These are phyloP conservation scores for Flaveria brownii DNA, from an alignment of 129 eudicot genomes.

Conservation along the genomic window DNA sequence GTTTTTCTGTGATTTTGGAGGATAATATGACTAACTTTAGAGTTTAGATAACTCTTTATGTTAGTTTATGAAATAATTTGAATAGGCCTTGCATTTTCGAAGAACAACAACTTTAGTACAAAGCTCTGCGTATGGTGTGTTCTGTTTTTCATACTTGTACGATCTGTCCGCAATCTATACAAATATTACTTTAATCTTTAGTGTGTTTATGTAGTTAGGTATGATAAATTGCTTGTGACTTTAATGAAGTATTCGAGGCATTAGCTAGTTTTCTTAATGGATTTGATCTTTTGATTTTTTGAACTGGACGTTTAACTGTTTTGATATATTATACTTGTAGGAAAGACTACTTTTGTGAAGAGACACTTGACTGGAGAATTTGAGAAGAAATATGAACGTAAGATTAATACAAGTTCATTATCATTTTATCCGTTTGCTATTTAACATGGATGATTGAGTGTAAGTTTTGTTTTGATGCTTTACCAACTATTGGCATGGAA, in stretches of 20 bases:
- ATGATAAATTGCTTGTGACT: neutral
- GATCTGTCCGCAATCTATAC: too few species aligned
- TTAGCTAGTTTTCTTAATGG: neutral
- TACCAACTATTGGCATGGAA: conserved; percentile 59
- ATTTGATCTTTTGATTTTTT: neutral
- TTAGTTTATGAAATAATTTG: neutral
- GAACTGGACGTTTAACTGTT: neutral
- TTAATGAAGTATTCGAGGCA: neutral
- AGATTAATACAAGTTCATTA: neutral
- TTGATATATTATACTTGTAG: conserved; percentile 21
- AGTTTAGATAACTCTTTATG: neutral
- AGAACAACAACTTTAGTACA: neutral
- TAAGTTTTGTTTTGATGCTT: neutral
- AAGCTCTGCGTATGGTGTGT: too few species aligned
- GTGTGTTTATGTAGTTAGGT: neutral
- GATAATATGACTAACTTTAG: neutral
- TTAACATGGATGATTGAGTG: neutral
- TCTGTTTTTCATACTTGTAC: too few species aligned
- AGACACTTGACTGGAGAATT: conserved; percentile 51
- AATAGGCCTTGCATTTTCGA: neutral
- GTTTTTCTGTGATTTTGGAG: neutral
- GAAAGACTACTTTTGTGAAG: conserved; percentile 56
- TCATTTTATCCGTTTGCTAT: neutral
- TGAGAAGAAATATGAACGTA: conserved; percentile 57
- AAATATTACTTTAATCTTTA: too few species aligned